A percentile compares a stretch with the other conserved stretches of the same genome.
Conservation (phyloP, 768 basidiomycete species). For the Russula sp. region DNA sequence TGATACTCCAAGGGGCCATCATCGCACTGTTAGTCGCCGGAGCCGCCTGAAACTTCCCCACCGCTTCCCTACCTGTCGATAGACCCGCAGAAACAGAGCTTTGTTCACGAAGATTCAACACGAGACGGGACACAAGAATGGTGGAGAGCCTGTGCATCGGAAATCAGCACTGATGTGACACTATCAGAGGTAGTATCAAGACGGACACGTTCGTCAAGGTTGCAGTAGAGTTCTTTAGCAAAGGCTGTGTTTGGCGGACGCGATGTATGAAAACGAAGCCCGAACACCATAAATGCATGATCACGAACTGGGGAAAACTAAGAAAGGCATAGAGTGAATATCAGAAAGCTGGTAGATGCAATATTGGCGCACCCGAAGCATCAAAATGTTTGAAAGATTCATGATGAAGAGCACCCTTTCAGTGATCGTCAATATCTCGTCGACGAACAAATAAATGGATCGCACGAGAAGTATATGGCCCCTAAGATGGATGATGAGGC, state of each 20-base stretch:
- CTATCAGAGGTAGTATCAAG: too few species aligned
- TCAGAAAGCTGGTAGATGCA: neutral
- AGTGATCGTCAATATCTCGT: neutral
- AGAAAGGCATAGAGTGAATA: neutral
- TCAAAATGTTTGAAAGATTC: conserved; percentile 11
- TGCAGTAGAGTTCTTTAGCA: conserved; percentile 1
- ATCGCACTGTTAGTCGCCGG: too few species aligned
- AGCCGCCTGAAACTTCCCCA: neutral
- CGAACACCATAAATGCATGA: neutral
- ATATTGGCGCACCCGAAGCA: conserved; percentile 5
- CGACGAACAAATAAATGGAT: neutral
- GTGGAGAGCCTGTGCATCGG: neutral
- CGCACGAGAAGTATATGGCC: conserved; percentile 17
- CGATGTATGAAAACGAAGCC: neutral
- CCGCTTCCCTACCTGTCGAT: neutral
- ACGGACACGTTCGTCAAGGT: conserved; percentile 17
- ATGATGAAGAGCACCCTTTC: conserved; percentile 10
- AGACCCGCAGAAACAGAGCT: neutral
- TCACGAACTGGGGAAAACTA: conserved; percentile 16
- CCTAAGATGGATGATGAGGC: neutral
- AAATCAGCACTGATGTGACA: neutral
- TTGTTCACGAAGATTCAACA: conserved; percentile 6
- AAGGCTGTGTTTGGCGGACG: neutral
- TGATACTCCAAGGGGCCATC: too few species aligned
- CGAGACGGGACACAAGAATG: conserved; percentile 6